phyloP scores from a whole-genome alignment of 768 basidiomycete species.

The Collybiopsis luxurians region DNA sequence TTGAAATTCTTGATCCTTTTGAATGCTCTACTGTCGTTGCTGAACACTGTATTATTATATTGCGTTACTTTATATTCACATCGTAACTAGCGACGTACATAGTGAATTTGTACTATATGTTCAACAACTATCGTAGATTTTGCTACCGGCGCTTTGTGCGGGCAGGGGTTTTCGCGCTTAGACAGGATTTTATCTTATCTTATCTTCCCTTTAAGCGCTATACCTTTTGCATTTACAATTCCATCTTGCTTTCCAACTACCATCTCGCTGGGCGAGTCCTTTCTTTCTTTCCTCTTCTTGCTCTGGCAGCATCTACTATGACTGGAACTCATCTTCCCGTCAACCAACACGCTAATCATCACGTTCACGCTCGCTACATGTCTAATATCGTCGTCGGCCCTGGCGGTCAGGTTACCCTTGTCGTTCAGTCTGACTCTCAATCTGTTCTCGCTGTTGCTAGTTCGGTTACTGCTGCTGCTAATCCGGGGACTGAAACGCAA shows the following conservation, averaged over 20 bases:
- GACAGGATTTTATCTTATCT: no score
- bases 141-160: no score
- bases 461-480: neutral
- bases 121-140: no score
- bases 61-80: no score
- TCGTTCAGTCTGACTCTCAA: neutral
- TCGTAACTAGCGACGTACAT: no score
- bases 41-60: no score
- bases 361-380: conserved; percentile 2
- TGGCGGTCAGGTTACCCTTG: conserved; percentile 1
- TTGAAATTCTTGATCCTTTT: no score
- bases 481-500: neutral
- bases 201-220: neutral
- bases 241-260: neutral
- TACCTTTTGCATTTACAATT: neutral
- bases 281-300: neutral
- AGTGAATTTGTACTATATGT: no score
- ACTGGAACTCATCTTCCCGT: neutral
- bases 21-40: no score
- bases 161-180: no score
- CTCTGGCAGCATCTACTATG: conserved; percentile 5
- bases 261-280: neutral
- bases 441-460: neutral
- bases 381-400: conserved; percentile 4
- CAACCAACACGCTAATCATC: conserved; percentile 7